Base-by-base conservation (phyloP, 352 stramenopile genomes). In the Pythium volutum region DNA sequence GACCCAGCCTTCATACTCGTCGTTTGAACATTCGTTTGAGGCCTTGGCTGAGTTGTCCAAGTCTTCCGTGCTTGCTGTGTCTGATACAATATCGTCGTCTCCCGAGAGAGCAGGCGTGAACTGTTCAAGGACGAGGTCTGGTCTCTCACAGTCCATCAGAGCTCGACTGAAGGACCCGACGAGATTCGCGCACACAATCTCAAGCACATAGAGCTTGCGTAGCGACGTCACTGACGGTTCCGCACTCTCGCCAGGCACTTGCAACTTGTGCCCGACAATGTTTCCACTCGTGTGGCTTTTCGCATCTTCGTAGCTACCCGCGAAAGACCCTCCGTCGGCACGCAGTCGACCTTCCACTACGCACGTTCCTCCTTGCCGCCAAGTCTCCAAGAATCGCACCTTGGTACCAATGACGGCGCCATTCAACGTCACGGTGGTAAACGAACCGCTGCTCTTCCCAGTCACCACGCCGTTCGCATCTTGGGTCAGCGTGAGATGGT, bases 1-100 rank as follows among this genome's bases (percentile, higher is more conserved):
- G 10, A 92, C 76, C 87, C 87, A 95, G 45, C 86, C 80, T 50
- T 92, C 80, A 34, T 94, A 94, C 56, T 92, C 84, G 61, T 93
- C 81, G 61, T 63, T 73, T n/a, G 81, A 80, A 31, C 74, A 82
- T 49, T 95, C 85, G 2, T 74, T 72, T 0, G 82, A 55, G 16
- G 77, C 12, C 63, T 86, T 87, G 12, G 74, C 56, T 42, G 81
- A 45, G 7, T 54, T 52, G n/a, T 79, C 66, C 11, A 75, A 62
- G 12, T 81, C 69, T 11, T 38, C 27, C 16, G 22, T 34, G 16
- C 38, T 52, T 8, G 33, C 49, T 20, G 43, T 56, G 52, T 87
- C 74, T 36, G 67, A 69, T 15, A 84, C 62, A 27, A 73, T 64
- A 14, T 76, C 69, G 26, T 83, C 74, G 27, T 81, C 71, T 50